Conservation (phyloP, 2,329 filamentous ascomycete species). For the Allantophomopsis cytisporea region DNA sequence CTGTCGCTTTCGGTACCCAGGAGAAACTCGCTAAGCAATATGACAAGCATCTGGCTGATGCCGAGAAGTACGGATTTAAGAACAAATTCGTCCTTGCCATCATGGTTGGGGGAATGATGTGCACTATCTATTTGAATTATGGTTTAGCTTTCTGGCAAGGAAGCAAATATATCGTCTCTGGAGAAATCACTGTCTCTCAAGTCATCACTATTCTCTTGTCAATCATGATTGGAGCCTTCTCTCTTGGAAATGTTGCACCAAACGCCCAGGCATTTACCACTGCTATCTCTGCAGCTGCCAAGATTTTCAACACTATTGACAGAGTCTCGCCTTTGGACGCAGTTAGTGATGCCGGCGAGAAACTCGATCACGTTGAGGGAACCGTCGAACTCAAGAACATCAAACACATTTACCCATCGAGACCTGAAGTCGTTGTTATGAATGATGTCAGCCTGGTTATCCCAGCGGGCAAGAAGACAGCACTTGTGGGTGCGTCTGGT, state of each 20-base stretch:
- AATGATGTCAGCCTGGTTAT: constrained; percentile 66
- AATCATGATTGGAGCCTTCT: constrained; percentile 87
- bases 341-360: constrained; percentile 54
- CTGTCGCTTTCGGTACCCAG: constrained; percentile 86
- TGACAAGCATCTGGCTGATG: constrained; percentile 57
- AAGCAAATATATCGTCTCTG: constrained; percentile 56
- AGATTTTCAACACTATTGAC: constrained; percentile 93
- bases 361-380: constrained; percentile 59
- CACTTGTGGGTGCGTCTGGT: constrained; percentile 85
- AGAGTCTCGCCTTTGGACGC: constrained; percentile 75
- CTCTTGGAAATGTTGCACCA: constrained; percentile 75
- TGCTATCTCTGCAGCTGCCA: constrained; percentile 69
- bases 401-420: constrained; percentile 89
- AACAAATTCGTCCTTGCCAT: constrained; percentile 58
- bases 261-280: constrained; percentile 79
- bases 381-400: constrained; percentile 69
- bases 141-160: constrained; percentile 84
- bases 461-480: constrained; percentile 83
- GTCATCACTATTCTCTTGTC: constrained; percentile 81
- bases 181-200: constrained; percentile 50
- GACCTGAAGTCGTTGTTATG: constrained; percentile 84
- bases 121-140: constrained; percentile 76
- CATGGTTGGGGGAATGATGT: constrained; percentile 78
- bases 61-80: constrained; percentile 64
- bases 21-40: constrained; percentile 83